A percentile compares a stretch with the other conserved stretches of the same genome.
Evolutionary conservation across 345 rosid species (phyloP).

Genomic region (Erodium maritimum): DNA sequence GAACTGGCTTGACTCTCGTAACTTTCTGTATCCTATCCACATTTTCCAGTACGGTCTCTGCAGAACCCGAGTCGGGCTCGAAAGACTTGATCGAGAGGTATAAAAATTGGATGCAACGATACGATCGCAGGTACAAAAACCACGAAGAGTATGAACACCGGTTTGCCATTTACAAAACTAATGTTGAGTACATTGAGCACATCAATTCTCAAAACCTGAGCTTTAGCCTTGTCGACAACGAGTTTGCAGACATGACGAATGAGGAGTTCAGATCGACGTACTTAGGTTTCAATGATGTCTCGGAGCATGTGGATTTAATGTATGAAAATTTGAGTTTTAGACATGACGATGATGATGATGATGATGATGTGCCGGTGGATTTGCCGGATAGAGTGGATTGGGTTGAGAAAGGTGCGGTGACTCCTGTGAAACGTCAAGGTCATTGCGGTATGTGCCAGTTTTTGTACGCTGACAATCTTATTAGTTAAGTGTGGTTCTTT

Average conservation of each 20-base stretch:
- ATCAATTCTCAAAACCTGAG: slow-evolving; percentile 52
- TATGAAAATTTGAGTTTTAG: no score
- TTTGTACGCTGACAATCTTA: no score
- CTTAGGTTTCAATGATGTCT: slow-evolving; percentile 30
- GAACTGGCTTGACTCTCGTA: no score
- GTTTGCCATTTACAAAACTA: slow-evolving; percentile 53
- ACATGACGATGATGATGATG: slow-evolving; percentile 1
- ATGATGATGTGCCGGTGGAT: neutral
- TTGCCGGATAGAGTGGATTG: slow-evolving; percentile 49
- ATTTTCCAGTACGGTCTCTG: no score
- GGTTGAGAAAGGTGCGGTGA: slow-evolving; percentile 71
- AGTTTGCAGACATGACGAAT: slow-evolving; percentile 74
- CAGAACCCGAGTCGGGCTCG: no score
- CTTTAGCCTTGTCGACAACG: slow-evolving; percentile 57
- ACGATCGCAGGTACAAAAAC: slow-evolving; percentile 24
- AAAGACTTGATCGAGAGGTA: slow-evolving; percentile 21
- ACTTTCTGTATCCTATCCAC: no score
- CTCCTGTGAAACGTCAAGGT: slow-evolving; percentile 79
- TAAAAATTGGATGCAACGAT: slow-evolving; percentile 35
- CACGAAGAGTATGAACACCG: slow-evolving; percentile 42
- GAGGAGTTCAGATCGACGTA: slow-evolving; percentile 43
- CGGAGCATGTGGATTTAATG: no score
- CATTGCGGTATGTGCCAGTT: slow-evolving; percentile 83
- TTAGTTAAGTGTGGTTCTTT: no score
- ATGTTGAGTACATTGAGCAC: slow-evolving; percentile 44